A percentile compares a stretch with the other conserved stretches of the same genome.
Conservation (phyloP, 2,329 filamentous ascomycete genomes). For the Talaromyces islandicus region DNA sequence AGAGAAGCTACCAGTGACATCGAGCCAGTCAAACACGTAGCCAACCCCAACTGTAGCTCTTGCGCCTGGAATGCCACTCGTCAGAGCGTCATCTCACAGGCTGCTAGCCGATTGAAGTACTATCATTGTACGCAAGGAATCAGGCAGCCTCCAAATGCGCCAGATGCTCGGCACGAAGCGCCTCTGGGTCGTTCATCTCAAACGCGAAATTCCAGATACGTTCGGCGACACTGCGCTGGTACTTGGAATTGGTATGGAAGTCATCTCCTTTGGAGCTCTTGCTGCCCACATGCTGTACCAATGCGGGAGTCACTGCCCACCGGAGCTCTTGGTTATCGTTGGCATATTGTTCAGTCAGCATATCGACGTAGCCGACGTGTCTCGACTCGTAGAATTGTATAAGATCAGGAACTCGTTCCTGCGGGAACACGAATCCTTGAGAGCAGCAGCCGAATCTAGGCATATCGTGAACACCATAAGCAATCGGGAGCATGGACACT, state of each 20-base stretch:
- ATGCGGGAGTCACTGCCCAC: slow-evolving; percentile 37
- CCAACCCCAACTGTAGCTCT: background rate
- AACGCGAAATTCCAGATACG: slow-evolving; percentile 18
- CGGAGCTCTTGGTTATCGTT: slow-evolving; percentile 31
- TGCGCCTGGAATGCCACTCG: background rate
- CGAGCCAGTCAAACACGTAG: background rate
- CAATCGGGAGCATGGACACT: slow-evolving; percentile 30
- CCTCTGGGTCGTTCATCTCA: slow-evolving; percentile 8
- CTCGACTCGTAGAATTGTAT: slow-evolving; percentile 27
- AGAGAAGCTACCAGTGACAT: no score
- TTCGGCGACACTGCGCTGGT: slow-evolving; percentile 4
- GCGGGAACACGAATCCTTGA: slow-evolving; percentile 41
- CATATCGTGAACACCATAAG: slow-evolving; percentile 35
- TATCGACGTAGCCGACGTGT: slow-evolving; percentile 29
- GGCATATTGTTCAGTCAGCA: slow-evolving; percentile 37
- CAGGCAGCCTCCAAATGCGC: background rate
- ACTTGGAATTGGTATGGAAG: background rate
- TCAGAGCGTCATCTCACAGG: background rate
- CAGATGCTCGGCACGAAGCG: background rate
- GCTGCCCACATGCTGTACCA: slow-evolving; percentile 41
- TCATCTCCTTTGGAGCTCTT: slow-evolving; percentile 29
- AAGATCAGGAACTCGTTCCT: slow-evolving; percentile 19
- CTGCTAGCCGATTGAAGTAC: background rate
- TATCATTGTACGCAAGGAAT: background rate
- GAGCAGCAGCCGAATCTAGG: slow-evolving; percentile 39